Evolutionary conservation across 2,329 filamentous ascomycete genomes (phyloP), one percentile per base, ranked within the genome.

Genomic region (Drechslerella dactyloides): DNA sequence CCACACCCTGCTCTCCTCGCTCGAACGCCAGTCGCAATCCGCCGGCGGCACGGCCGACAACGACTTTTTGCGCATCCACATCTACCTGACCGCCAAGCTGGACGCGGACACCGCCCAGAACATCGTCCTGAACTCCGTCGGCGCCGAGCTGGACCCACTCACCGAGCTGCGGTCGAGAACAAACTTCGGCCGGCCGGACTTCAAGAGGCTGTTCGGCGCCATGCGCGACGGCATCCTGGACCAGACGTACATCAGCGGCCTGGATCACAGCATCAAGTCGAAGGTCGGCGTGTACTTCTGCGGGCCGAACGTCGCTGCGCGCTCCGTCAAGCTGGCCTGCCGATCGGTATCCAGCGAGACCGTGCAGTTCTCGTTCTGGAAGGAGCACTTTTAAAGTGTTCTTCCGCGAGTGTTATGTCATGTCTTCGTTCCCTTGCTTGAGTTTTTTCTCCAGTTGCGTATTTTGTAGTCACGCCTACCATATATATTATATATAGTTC

Each of bases 211-310:
- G 66, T 90, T 99, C 75, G 83, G 85, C 30, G 88, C 86, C 0
- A 96, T 99, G 91, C 87, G 91, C 50, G 87, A 96, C 68, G 93
- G 93, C 46, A 92, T 99, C 73, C 79, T 91, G 58, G 87, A 96
- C 79, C 86, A 91, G 76, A 90, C 87, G 0, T 99, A 97, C 78
- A 86, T 97, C 77, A 86, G 86, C 59, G 93, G 92, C 0, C 81
- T 97, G 15, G 90, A 96, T 80, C 86, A 86, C 69, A 89, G 85
- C 76, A 84, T 89, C 78, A 85, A 87, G 77, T 96, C 91, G 2
- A 91, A 93, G 40, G 90, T 99, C 11, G 94, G 94, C 81, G 93
- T 99, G 19, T 99, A 99, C 82, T 97, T 97, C 81, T 99, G 94
- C 80, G 94, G 94, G 69, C 93, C 93, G 23, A 94, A 90, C 74